Conservation (phyloP, 2,329 filamentous ascomycete species). For the Hortaea sp. region DNA sequence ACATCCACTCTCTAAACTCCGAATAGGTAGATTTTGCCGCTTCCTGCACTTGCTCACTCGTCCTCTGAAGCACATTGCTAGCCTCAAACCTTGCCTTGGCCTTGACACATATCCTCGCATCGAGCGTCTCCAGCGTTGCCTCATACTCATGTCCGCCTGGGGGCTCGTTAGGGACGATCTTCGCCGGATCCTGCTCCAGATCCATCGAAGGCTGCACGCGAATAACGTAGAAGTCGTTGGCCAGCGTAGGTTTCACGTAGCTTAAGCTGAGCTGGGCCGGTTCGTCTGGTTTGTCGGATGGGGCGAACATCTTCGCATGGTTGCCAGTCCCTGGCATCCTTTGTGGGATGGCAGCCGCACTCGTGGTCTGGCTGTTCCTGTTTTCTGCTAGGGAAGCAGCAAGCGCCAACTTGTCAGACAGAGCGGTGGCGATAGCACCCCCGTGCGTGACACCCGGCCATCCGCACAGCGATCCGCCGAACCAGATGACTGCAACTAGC, state of each 20-base stretch:
- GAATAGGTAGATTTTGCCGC: slow-evolving; percentile 13
- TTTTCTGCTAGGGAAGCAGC: slow-evolving; percentile 46
- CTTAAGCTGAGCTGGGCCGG: slow-evolving; percentile 39
- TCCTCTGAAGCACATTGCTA: slow-evolving; percentile 10
- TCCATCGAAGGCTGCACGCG: slow-evolving; percentile 32
- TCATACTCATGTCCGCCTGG: slow-evolving; percentile 35
- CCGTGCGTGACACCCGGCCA: slow-evolving; percentile 67
- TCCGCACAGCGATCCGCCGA: slow-evolving; percentile 55
- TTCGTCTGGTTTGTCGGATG: slow-evolving; percentile 12
- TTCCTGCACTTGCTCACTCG: slow-evolving; percentile 10
- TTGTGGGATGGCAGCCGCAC: slow-evolving; percentile 19
- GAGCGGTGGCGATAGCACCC: slow-evolving; percentile 55
- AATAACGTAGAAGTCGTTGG: slow-evolving; percentile 55
- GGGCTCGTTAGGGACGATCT: slow-evolving; percentile 26
- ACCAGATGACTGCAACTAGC: slow-evolving; percentile 54
- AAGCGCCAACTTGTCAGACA: slow-evolving; percentile 61
- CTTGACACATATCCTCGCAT: slow-evolving; percentile 49
- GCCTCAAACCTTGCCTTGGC: slow-evolving; percentile 30
- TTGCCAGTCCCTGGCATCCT: slow-evolving; percentile 21
- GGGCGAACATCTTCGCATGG: slow-evolving; percentile 21
- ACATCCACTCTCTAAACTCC: slow-evolving; percentile 25
- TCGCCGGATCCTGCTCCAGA: slow-evolving; percentile 12
- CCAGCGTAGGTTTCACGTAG: slow-evolving; percentile 52
- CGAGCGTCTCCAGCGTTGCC: slow-evolving; percentile 44
- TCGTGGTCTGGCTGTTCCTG: slow-evolving; percentile 3